Evolutionary conservation across 345 rosid genomes (phyloP).

Genomic region (Lagerstroemia speciosa): DNA sequence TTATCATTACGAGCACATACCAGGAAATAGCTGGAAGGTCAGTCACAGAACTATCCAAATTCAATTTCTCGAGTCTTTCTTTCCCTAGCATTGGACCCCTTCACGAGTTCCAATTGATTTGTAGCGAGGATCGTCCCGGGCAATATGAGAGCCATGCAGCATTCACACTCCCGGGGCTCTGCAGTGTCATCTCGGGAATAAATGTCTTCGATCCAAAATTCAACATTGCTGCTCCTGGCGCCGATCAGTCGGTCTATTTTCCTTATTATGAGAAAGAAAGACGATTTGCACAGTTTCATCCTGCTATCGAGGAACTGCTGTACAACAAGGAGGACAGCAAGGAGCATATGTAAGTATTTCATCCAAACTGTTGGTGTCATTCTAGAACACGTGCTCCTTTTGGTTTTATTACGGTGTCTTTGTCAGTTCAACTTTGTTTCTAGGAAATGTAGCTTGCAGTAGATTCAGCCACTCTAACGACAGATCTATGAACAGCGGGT

Average conservation of each 20-base stretch:
- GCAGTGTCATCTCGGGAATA: slow-evolving; percentile 74
- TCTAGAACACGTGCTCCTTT: no score
- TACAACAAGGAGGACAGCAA: slow-evolving; percentile 44
- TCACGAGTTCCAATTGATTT: no score
- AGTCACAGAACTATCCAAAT: slow-evolving; percentile 14
- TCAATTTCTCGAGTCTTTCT: neutral
- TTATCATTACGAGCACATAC: slow-evolving; percentile 73
- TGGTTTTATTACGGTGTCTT: no score
- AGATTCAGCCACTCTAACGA: neutral
- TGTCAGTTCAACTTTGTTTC: no score
- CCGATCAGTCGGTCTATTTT: slow-evolving; percentile 76
- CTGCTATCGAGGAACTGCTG: slow-evolving; percentile 58
- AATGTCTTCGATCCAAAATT: slow-evolving; percentile 74
- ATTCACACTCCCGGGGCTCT: slow-evolving; percentile 86
- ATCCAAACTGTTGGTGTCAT: no score
- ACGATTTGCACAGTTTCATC: slow-evolving; percentile 41
- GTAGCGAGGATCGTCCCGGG: slow-evolving; percentile 66
- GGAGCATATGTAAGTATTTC: slow-evolving; percentile 67
- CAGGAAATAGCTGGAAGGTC: slow-evolving; percentile 94
- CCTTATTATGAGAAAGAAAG: slow-evolving; percentile 43
- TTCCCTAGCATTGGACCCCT: no score
- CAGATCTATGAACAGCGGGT: slow-evolving; percentile 38
- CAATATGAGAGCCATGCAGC: slow-evolving; percentile 74
- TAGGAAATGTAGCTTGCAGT: no score
- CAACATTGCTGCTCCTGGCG: slow-evolving; percentile 85